Percentiles rank a stretch among this genome's conserved stretches.
phyloP scores from a whole-genome alignment of 2,329 filamentous ascomycete genomes.

The Cladophialophora psammophila region DNA sequence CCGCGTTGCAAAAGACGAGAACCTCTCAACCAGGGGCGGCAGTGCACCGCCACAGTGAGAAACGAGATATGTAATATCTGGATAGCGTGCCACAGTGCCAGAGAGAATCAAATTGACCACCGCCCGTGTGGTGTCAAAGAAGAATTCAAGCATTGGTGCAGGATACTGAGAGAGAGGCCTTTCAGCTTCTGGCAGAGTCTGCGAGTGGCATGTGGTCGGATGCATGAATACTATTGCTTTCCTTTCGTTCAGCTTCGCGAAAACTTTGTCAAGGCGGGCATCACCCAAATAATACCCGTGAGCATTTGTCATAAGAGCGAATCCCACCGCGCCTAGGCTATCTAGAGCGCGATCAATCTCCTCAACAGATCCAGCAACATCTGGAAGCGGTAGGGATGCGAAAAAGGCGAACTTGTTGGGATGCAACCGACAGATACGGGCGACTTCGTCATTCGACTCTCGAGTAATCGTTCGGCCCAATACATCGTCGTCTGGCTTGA shows the following conservation, averaged over 20 bases:
- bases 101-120: slow-evolving; percentile 57
- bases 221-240: slow-evolving; percentile 62
- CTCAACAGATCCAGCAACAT: slow-evolving; percentile 53
- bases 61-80: slow-evolving; percentile 56
- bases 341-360: slow-evolving; percentile 56
- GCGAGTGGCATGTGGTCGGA: slow-evolving; percentile 50
- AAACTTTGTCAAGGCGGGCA: slow-evolving; percentile 53
- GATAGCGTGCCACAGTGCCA: slow-evolving; percentile 54
- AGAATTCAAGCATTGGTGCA: slow-evolving; percentile 46
- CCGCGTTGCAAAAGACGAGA: slow-evolving; percentile 22
- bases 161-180: slow-evolving; percentile 27
- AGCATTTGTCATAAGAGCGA: slow-evolving; percentile 60
- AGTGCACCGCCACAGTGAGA: slow-evolving; percentile 57
- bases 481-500: slow-evolving; percentile 48
- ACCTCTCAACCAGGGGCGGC: slow-evolving; percentile 41
- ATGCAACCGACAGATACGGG: slow-evolving; percentile 37
- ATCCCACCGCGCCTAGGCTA: slow-evolving; percentile 55
- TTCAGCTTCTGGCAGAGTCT: slow-evolving; percentile 6
- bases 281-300: slow-evolving; percentile 62
- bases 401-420: slow-evolving; percentile 57
- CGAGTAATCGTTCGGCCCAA: slow-evolving; percentile 47
- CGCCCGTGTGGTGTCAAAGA: slow-evolving; percentile 60
- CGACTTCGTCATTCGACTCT: slow-evolving; percentile 43
- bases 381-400: slow-evolving; percentile 61
- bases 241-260: slow-evolving; percentile 55